These are phyloP conservation scores for Esteya vermicola DNA, from an alignment of 2,329 filamentous ascomycete genomes.

Conservation along the genomic window DNA sequence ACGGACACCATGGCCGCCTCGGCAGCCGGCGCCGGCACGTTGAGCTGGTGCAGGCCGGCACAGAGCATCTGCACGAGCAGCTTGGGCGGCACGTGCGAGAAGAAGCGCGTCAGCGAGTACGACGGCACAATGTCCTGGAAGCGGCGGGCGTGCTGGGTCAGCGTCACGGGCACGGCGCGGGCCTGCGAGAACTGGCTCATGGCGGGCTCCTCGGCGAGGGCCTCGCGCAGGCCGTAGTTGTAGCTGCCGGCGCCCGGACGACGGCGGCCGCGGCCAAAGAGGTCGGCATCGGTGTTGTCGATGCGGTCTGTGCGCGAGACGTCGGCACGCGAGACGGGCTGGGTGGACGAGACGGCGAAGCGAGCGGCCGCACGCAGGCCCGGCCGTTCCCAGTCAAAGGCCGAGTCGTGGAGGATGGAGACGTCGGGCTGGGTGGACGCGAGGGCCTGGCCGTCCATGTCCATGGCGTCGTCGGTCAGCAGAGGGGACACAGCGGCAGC, in stretches of 20 bases:
- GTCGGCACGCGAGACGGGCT: slow-evolving; percentile 25
- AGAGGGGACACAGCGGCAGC: slow-evolving; percentile 25
- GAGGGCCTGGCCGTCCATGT: slow-evolving; percentile 42
- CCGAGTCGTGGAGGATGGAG: slow-evolving; percentile 53
- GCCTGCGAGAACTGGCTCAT: slow-evolving; percentile 73
- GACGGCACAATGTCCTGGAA: slow-evolving; percentile 87
- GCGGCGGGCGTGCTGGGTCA: slow-evolving; percentile 76
- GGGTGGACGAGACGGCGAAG: slow-evolving; percentile 28
- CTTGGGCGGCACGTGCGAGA: slow-evolving; percentile 62
- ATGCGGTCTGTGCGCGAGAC: slow-evolving; percentile 21
- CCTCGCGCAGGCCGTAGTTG: slow-evolving; percentile 26
- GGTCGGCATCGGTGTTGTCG: too few relatives aligned
- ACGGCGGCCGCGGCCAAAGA: slow-evolving; percentile 12
- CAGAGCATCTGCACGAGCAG: slow-evolving; percentile 68
- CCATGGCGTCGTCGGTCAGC: slow-evolving; percentile 44
- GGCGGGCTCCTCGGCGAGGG: slow-evolving; percentile 72
- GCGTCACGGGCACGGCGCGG: slow-evolving; percentile 63
- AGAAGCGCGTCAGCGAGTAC: slow-evolving; percentile 81
- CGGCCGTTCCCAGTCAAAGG: slow-evolving; percentile 83
- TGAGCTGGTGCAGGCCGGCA: slow-evolving; percentile 72
- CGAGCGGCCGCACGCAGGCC: slow-evolving; percentile 36
- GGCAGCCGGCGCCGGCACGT: slow-evolving; percentile 52
- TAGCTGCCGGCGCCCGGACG: slow-evolving; percentile 14
- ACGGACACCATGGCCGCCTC: slow-evolving; percentile 15
- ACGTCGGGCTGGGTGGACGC: slow-evolving; percentile 44